Evolutionary conservation across 805 yeast species (phyloP).

Genomic region (Teunomyces funiuensis): DNA sequence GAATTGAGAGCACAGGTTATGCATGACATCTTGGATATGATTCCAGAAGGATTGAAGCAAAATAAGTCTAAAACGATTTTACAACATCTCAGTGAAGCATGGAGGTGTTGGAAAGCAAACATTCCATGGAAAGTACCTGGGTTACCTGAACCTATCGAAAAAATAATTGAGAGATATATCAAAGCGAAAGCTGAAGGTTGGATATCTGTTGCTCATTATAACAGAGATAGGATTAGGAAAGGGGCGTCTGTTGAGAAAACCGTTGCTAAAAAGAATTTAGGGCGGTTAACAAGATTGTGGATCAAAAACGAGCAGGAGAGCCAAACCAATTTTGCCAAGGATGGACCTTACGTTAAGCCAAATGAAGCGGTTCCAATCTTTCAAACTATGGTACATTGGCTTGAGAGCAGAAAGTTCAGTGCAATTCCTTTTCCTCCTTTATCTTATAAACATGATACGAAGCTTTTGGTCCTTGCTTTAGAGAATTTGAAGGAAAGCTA

Average conservation of each 20-base stretch:
- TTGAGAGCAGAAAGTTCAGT: conserved; percentile 76
- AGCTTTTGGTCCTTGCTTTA: conserved; percentile 81
- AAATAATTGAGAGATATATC: conserved; percentile 83
- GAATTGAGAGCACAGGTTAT: conserved; percentile 92
- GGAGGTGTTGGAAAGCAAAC: conserved; percentile 99
- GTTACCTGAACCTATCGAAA: conserved; percentile 84
- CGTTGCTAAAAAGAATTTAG: conserved; percentile 88
- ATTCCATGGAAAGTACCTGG: conserved; percentile 98
- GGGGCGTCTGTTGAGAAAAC: conserved; percentile 96
- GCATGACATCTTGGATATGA: conserved; percentile 95
- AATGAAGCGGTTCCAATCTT: conserved; percentile 86
- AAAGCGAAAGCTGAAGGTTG: conserved; percentile 97
- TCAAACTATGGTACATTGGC: conserved; percentile 87
- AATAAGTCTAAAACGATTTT: conserved; percentile 82
- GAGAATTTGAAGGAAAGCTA: conserved; percentile 84
- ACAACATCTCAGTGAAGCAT: conserved; percentile 95
- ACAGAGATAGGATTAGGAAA: conserved; percentile 80
- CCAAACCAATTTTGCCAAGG: conserved; percentile 72
- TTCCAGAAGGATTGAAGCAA: conserved; percentile 90
- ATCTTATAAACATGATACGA: conserved; percentile 90
- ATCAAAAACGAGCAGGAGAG: conserved; percentile 88
- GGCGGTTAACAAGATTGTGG: conserved; percentile 90
- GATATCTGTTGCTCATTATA: conserved; percentile 90
- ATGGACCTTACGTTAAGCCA: conserved; percentile 85
- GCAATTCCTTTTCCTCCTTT: conserved; percentile 94